Conservation (phyloP, 768 basidiomycete species). For the Agaricus subrufescens region DNA sequence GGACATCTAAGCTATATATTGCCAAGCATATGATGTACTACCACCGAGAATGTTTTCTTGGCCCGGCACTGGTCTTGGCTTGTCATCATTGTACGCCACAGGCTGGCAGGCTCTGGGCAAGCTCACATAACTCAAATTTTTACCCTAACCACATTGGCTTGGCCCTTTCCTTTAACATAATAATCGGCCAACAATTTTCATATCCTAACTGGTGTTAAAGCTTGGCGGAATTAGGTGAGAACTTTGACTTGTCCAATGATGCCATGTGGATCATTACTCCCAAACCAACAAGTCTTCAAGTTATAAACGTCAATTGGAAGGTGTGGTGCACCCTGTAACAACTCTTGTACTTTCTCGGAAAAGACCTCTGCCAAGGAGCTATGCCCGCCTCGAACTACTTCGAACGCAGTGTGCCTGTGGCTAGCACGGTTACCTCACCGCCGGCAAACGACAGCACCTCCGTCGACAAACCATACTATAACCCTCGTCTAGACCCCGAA, state of each 20-base stretch:
- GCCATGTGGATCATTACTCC: neutral
- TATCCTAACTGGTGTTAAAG: neutral
- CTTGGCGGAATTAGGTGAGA: slow-evolving; percentile 4
- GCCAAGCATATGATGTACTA: too few species aligned
- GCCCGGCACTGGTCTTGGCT: too few species aligned
- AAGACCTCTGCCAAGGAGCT: neutral
- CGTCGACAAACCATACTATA: slow-evolving; percentile 41
- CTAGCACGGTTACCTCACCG: neutral
- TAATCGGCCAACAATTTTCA: neutral
- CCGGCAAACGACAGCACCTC: neutral
- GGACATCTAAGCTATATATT: too few species aligned
- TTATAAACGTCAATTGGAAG: slow-evolving; percentile 3
- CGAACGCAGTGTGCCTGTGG: neutral
- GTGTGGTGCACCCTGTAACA: neutral
- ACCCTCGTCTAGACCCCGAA: slow-evolving; percentile 62
- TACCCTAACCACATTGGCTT: too few species aligned
- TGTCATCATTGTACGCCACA: too few species aligned
- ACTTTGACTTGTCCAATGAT: neutral
- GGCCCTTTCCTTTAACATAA: neutral
- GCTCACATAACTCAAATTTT: too few species aligned
- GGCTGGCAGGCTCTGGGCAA: too few species aligned
- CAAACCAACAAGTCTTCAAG: too few species aligned
- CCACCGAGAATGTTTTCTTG: too few species aligned
- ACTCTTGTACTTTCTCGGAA: neutral
- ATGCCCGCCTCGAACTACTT: slow-evolving; percentile 10